These are phyloP conservation scores for Paracoccidioides lutzii DNA, from an alignment of 2,329 filamentous ascomycete genomes.

Conservation along the genomic window DNA sequence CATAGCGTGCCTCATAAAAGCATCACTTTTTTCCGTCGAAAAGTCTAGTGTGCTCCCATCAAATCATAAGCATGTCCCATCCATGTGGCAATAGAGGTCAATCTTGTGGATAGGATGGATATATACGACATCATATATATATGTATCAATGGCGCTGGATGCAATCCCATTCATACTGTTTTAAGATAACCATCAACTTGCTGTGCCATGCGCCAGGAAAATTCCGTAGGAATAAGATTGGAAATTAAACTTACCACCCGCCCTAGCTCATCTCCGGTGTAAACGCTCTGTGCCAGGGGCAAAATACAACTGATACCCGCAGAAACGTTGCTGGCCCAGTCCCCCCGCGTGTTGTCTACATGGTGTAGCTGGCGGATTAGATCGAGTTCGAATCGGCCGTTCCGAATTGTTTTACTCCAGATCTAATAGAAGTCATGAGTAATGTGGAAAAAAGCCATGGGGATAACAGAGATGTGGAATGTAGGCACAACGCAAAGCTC, in stretches of 20 bases:
- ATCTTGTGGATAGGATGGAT: background rate
- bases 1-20: background rate
- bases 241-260: conserved; percentile 55
- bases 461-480: background rate
- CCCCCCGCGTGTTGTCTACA: conserved; percentile 53
- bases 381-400: conserved; percentile 61
- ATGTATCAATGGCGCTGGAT: conserved; percentile 34
- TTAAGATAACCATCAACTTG: background rate
- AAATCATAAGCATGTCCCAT: background rate
- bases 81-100: background rate
- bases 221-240: background rate
- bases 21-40: background rate
- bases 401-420: conserved; percentile 44
- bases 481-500: background rate
- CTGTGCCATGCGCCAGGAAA: background rate
- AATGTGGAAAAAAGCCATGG: background rate
- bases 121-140: background rate
- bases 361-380: conserved; percentile 74
- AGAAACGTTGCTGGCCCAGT: conserved; percentile 36
- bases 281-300: conserved; percentile 69
- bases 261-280: conserved; percentile 89
- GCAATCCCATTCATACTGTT: conserved; percentile 46
- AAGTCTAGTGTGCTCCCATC: background rate
- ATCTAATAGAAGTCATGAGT: conserved; percentile 26
- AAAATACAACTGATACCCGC: conserved; percentile 76